Percentiles rank a stretch among this genome's conserved stretches.
Evolutionary conservation across 768 basidiomycete species (phyloP).

Genomic region (Mycena epipterygia): DNA sequence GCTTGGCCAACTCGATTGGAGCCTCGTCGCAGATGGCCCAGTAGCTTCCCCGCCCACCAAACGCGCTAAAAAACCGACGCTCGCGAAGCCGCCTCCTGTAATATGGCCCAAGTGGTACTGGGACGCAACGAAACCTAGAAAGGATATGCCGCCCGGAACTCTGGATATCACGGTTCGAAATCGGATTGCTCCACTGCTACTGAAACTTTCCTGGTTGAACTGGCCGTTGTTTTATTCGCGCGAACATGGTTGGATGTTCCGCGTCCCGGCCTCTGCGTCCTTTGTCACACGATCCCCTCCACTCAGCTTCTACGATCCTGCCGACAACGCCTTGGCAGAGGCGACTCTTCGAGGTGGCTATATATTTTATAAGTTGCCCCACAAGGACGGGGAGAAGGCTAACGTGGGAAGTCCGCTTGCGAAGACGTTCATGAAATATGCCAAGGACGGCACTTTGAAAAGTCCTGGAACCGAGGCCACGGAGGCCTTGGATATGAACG

Average conservation of each 20-base stretch:
- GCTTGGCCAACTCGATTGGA: conserved; percentile 81
- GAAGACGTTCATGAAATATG: conserved; percentile 91
- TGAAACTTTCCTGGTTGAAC: conserved; percentile 89
- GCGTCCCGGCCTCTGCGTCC: conserved; percentile 68
- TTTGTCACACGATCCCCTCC: conserved; percentile 62
- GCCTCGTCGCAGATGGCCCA: conserved; percentile 38
- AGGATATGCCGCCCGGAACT: conserved; percentile 73
- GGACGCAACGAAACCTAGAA: conserved; percentile 86
- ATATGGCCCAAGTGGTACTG: conserved; percentile 99
- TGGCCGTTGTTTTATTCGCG: conserved; percentile 89
- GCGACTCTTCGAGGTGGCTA: conserved; percentile 62
- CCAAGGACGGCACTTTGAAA: conserved; percentile 87
- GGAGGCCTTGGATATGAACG: conserved; percentile 91
- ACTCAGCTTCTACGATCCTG: conserved; percentile 72
- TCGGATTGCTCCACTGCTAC: conserved; percentile 85
- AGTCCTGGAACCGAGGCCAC: conserved; percentile 86
- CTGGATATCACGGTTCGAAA: conserved; percentile 90
- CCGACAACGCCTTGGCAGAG: conserved; percentile 71
- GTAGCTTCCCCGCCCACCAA: conserved; percentile 31
- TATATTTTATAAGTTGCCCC: conserved; percentile 92
- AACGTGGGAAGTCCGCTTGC: conserved; percentile 95
- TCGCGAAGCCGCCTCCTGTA: conserved; percentile 60
- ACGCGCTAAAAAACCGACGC: conserved; percentile 46
- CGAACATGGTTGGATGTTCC: conserved; percentile 93
- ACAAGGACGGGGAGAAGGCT: conserved; percentile 94